Conservation (phyloP, 805 yeast species). For the Candida piceae region DNA sequence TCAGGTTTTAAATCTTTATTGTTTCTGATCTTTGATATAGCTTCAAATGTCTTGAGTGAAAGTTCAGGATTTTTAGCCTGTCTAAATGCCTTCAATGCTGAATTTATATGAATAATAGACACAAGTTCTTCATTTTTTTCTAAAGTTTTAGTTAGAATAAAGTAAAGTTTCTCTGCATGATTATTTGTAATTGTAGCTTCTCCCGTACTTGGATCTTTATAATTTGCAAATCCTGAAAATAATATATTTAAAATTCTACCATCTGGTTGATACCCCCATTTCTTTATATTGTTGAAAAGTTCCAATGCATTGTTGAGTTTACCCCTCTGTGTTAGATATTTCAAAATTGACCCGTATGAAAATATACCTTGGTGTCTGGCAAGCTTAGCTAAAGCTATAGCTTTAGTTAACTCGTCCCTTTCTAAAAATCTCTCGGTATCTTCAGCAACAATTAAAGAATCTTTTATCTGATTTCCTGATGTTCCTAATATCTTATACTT, state of each 20-base stretch:
- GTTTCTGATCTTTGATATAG: conserved; percentile 15
- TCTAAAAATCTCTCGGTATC: conserved; percentile 50
- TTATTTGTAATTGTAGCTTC: conserved; percentile 24
- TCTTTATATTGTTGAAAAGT: conserved; percentile 49
- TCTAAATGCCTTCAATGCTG: conserved; percentile 40
- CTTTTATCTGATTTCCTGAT: conserved; percentile 50
- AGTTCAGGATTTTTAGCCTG: conserved; percentile 34
- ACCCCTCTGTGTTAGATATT: conserved; percentile 40
- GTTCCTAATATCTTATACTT: conserved; percentile 54
- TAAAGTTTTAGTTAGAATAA: conserved; percentile 29
- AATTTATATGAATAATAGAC: conserved; percentile 39
- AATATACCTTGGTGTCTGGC: conserved; percentile 43
- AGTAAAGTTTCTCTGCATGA: conserved; percentile 31
- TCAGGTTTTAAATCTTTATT: conserved; percentile 27
- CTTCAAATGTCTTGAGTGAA: conserved; percentile 36
- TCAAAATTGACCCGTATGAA: conserved; percentile 58
- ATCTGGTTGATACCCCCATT: conserved; percentile 54
- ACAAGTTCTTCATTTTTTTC: conserved; percentile 23
- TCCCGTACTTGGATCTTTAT: conserved; percentile 10
- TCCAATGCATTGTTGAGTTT: conserved; percentile 46
- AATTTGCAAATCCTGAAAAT: conserved; percentile 39
- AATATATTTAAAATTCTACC: conserved; percentile 43
- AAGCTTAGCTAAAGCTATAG: conserved; percentile 28
- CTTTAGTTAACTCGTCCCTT: conserved; percentile 47
- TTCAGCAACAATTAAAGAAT: conserved; percentile 49